A percentile compares a stretch with the other conserved stretches of the same genome.
Evolutionary conservation across 2,329 filamentous ascomycete genomes (phyloP).

Genomic region (Penicillium italicum): DNA sequence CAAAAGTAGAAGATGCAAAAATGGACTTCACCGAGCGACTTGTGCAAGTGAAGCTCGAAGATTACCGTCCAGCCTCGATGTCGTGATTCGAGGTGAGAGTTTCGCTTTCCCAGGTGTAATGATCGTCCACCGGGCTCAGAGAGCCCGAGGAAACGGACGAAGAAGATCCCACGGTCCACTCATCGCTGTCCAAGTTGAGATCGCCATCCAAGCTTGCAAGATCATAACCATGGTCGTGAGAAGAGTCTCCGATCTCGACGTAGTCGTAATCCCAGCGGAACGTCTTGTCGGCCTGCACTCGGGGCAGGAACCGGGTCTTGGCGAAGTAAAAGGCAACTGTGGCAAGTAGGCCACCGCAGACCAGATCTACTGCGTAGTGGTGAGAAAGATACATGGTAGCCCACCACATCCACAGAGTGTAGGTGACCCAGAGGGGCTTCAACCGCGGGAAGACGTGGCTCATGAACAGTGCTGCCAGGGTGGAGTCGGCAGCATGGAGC

Average conservation of each 20-base stretch:
- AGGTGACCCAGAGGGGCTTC: slow-evolving; percentile 73
- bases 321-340: slow-evolving; percentile 77
- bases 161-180: slow-evolving; percentile 85
- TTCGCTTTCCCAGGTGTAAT: slow-evolving; percentile 46
- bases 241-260: slow-evolving; percentile 72
- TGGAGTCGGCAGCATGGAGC: slow-evolving; percentile 83
- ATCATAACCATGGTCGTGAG: slow-evolving; percentile 50
- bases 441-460: slow-evolving; percentile 84
- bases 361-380: slow-evolving; percentile 92
- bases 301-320: slow-evolving; percentile 75
- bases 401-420: slow-evolving; percentile 95
- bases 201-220: slow-evolving; percentile 56
- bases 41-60: slow-evolving; percentile 18
- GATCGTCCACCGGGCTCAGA: slow-evolving; percentile 60
- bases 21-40: slow-evolving; percentile 21
- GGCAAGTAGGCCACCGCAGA: slow-evolving; percentile 76
- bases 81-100: slow-evolving; percentile 38
- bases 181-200: slow-evolving; percentile 67
- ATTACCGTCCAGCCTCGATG: slow-evolving; percentile 39
- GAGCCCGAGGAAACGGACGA: slow-evolving; percentile 68
- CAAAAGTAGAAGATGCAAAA: slow-evolving; percentile 29
- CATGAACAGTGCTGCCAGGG: slow-evolving; percentile 88
- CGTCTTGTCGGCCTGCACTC: slow-evolving; percentile 76
- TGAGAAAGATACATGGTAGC: slow-evolving; percentile 97
- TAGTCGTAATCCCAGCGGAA: slow-evolving; percentile 96